These are phyloP conservation scores for Papilionanthe hybrid DNA, from an alignment of 116 monocot genomes.

Conservation along the genomic window DNA sequence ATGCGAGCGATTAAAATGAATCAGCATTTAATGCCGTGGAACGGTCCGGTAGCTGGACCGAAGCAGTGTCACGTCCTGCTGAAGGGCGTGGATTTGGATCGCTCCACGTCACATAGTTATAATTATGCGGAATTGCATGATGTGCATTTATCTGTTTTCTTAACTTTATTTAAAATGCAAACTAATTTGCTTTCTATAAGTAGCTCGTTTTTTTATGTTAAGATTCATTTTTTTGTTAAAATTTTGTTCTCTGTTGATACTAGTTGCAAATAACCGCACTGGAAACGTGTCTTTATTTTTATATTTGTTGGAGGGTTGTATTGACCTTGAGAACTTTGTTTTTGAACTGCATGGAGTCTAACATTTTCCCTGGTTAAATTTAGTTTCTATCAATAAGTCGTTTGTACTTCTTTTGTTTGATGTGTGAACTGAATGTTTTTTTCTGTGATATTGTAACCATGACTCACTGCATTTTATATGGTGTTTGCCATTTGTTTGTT, in stretches of 20 bases:
- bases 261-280: not conserved
- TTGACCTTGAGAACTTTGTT: not conserved
- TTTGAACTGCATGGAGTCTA: not conserved
- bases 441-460: not conserved
- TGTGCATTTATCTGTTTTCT: not conserved
- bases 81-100: too few relatives aligned
- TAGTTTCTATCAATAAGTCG: not conserved
- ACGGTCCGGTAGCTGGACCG: too few relatives aligned
- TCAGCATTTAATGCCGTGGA: too few relatives aligned
- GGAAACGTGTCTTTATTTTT: not conserved
- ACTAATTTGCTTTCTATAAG: not conserved
- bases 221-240: not conserved
- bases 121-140: not conserved
- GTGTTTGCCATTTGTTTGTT: constrained; percentile 1
- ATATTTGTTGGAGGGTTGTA: not conserved
- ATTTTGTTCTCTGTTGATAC: not conserved
- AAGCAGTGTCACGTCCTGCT: too few relatives aligned
- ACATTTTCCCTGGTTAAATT: not conserved
- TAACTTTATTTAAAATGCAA: not conserved
- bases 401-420: not conserved
- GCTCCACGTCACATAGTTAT: not conserved
- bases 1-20: too few relatives aligned
- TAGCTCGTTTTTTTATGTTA: not conserved
- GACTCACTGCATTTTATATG: not conserved
- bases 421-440: not conserved